These are phyloP conservation scores for Allomyces arbusculus DNA, from an alignment of 192 early-diverging fungal genomes.

Conservation along the genomic window DNA sequence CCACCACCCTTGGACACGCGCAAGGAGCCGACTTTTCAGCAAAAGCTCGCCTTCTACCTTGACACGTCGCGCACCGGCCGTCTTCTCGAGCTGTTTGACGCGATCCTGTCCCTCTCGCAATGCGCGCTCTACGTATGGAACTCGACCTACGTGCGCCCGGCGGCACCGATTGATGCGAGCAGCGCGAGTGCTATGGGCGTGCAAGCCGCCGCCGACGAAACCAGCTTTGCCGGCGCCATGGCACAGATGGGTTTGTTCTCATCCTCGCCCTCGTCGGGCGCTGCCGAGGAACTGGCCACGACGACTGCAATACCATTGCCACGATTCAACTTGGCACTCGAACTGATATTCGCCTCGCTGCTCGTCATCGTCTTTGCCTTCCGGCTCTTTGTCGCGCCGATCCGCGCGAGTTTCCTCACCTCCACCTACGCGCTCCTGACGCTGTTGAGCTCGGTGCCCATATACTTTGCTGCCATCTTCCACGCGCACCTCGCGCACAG, in stretches of 20 bases:
- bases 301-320: neutral
- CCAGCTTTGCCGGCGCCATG: neutral
- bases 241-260: no score
- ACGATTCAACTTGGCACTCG: neutral
- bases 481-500: neutral
- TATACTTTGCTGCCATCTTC: neutral
- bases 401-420: neutral
- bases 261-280: neutral
- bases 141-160: neutral
- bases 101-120: neutral
- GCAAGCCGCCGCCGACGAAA: neutral
- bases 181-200: no score
- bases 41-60: neutral
- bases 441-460: neutral
- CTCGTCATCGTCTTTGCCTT: neutral
- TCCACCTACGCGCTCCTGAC: neutral
- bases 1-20: no score
- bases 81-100: neutral
- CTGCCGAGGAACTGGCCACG: neutral
- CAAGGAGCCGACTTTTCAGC: neutral
- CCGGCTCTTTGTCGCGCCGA: neutral
- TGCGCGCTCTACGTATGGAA: neutral
- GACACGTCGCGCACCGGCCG: neutral
- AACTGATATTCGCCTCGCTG: neutral
- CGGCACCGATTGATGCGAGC: neutral